Evolutionary conservation across 176 grass and related monocot species (phyloP).

Genomic region (Avena insularis): DNA sequence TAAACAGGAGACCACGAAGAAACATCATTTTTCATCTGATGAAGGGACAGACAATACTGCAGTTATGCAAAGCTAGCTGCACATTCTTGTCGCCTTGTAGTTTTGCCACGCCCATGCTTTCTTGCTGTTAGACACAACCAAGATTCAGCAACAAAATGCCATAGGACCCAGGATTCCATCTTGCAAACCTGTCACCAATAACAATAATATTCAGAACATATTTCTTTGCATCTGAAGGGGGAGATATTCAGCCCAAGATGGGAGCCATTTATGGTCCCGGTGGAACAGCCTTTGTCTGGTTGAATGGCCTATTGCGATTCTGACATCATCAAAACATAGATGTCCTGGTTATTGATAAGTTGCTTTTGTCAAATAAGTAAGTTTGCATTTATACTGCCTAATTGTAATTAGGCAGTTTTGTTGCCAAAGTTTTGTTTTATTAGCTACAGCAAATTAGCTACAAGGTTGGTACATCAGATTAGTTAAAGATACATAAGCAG

Average conservation of each 20-base stretch:
- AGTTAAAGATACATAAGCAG: neutral
- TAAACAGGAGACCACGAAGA: slow-evolving; percentile 15
- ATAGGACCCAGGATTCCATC: slow-evolving; percentile 25
- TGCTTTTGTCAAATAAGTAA: neutral
- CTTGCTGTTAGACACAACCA: slow-evolving; percentile 29
- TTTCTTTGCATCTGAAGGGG: neutral
- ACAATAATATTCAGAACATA: slow-evolving; percentile 11
- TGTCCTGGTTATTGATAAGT: neutral
- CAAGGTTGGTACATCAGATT: slow-evolving; percentile 2
- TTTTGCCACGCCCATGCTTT: neutral
- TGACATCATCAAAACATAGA: slow-evolving; percentile 5
- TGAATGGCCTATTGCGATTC: neutral
- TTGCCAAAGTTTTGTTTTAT: slow-evolving; percentile 22
- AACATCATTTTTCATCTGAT: slow-evolving; percentile 21
- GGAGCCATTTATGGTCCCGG: neutral
- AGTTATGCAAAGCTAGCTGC: neutral
- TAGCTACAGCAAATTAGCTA: neutral
- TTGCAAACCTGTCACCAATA: slow-evolving; percentile 37
- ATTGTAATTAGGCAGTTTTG: neutral
- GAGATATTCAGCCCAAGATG: neutral
- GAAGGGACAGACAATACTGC: neutral
- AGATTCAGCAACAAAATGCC: slow-evolving; percentile 17
- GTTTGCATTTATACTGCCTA: neutral
- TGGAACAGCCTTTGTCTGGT: neutral
- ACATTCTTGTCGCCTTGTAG: neutral